These are phyloP conservation scores for Neofusicoccum umdonicola DNA, from an alignment of 2,329 filamentous ascomycete genomes.

Conservation along the genomic window DNA sequence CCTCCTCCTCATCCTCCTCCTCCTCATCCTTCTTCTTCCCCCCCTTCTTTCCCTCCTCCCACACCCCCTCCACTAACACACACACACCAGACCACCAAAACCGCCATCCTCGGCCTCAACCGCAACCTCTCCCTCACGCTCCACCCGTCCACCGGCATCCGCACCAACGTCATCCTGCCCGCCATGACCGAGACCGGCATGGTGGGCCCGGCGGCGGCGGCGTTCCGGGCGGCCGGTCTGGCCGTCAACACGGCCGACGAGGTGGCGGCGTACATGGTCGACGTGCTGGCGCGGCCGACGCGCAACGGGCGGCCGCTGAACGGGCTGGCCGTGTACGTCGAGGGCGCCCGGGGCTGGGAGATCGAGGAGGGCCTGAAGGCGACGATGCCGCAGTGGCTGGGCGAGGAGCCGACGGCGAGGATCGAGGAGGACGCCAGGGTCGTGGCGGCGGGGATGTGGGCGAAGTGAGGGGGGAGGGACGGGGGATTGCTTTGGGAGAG, in stretches of 20 bases:
- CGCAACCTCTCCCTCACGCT: slow-evolving; percentile 25
- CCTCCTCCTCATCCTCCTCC: too few relatives aligned
- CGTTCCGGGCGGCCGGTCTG: slow-evolving; percentile 21
- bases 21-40: too few relatives aligned
- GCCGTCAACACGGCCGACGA: slow-evolving; percentile 23
- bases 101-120: slow-evolving; percentile 25
- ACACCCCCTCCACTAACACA: neutral
- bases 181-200: slow-evolving; percentile 10
- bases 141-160: slow-evolving; percentile 24
- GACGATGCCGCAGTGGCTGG: slow-evolving; percentile 8
- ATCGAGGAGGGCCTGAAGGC: neutral
- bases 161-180: neutral
- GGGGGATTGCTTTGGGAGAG: too few relatives aligned
- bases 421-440: slow-evolving; percentile 19
- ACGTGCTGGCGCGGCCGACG: neutral
- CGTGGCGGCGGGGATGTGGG: neutral
- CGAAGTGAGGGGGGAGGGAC: neutral
- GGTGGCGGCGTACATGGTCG: slow-evolving; percentile 24
- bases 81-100: slow-evolving; percentile 22
- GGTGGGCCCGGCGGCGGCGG: slow-evolving; percentile 17
- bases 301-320: neutral
- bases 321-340: slow-evolving; percentile 10
- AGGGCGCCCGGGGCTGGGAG: slow-evolving; percentile 9
- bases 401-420: slow-evolving; percentile 20
- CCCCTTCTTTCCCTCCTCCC: neutral